Evolutionary conservation across 2,329 filamentous ascomycete genomes (phyloP), one percentile per base, ranked within the genome.

Genomic region (Fusarium setosum): DNA sequence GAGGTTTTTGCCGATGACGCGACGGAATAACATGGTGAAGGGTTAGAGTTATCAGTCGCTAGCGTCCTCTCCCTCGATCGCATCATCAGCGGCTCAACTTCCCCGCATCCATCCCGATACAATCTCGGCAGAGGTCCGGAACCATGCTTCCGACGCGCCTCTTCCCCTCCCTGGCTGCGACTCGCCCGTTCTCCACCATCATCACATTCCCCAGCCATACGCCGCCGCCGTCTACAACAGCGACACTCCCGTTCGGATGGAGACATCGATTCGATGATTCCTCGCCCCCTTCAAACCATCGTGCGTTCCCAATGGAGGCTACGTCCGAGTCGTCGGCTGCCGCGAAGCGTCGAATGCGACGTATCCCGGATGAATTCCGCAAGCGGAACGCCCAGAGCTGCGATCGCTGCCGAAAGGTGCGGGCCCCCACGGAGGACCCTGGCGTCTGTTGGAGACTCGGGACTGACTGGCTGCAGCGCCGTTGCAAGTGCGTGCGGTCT

Each of bases 371-470:
- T 40, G 72, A 77, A 50, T 72, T 74, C 32, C 72, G 76, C 41
- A 78, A 79, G 55, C 69, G 77, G 24, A 75, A 73, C 31, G 71
- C 72, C 5, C 76, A 77, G 49, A 78, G 75, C 53, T 79, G 77
- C 54, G 77, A 79, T 58, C 71, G 75, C 15, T 79, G 75, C 63
- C 68, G 74, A 29, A 77, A 76, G 71, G 75, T 73, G 32, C 21
- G 44, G 44, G 12, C 20, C 29, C 29, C 26, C 26, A 29, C 26
- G 26, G 26, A 29, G 26, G 26, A 29, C 26, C 26, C 26, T 29
- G 12, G 9, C 26, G 9, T 32, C 31, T 13, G 29, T 29, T 18
- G 5, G 6, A 23, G 18, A 23, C 10, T n/a, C 8, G 8, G 26
- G 12, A 51, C 32, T 59, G 40, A 50, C 31, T 41, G 23, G 32